phyloP scores from a whole-genome alignment of 2,329 filamentous ascomycete genomes.

The Byssothecium circinans region DNA sequence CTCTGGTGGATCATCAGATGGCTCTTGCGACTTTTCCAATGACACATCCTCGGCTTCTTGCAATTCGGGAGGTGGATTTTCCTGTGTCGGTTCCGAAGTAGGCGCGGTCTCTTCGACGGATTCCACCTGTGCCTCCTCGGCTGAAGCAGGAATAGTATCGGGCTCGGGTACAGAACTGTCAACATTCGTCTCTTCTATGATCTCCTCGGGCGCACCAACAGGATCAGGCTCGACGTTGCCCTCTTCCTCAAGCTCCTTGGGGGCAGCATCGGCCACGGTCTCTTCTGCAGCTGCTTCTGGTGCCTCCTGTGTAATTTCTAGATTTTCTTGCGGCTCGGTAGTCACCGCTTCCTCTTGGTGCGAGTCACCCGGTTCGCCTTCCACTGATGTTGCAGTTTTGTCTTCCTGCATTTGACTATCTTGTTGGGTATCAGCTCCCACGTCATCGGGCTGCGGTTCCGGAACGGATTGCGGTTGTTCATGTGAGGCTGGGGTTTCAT shows the following conservation, averaged over 20 bases:
- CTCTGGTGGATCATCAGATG: background rate
- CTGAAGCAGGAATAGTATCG: too few relatives aligned
- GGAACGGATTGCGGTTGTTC: background rate
- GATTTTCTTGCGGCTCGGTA: background rate
- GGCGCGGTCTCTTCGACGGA: too few relatives aligned
- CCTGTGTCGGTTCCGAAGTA: background rate
- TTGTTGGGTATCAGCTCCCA: too few relatives aligned
- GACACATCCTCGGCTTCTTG: conserved; percentile 2
- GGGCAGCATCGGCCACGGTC: background rate
- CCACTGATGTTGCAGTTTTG: too few relatives aligned
- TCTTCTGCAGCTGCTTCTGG: background rate
- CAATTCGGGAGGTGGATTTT: background rate
- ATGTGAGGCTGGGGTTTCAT: background rate
- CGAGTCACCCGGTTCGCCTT: background rate
- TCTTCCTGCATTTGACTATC: too few relatives aligned
- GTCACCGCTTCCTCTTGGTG: background rate
- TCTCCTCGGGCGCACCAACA: background rate
- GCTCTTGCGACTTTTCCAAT: background rate
- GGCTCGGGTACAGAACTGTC: too few relatives aligned
- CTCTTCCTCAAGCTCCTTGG: too few relatives aligned
- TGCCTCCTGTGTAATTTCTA: too few relatives aligned
- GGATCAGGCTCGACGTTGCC: too few relatives aligned
- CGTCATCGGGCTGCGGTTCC: conserved; percentile 1
- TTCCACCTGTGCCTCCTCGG: too few relatives aligned
- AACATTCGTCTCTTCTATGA: background rate